Base-by-base conservation (phyloP, 176 grass and related monocot species). In the Triticum dicoccoides region DNA sequence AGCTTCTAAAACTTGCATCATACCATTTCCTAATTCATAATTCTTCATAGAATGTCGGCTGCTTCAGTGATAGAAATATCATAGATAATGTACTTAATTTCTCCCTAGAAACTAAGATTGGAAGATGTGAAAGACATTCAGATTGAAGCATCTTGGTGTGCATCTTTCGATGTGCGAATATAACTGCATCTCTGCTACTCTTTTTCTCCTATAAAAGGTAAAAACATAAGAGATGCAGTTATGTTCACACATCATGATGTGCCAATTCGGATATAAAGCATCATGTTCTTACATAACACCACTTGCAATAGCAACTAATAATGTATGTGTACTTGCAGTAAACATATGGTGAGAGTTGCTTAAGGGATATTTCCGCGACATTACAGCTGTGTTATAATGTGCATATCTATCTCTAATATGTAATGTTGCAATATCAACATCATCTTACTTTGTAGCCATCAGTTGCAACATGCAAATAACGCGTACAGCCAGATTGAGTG, bases 251-350 rank as follows among this genome's bases (percentile, higher is more conserved):
- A 8, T 58, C 44, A 24, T 63, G 23, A 75, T 75, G 18, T 67
- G 5, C 10, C 11, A 25, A 52, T 17, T 17, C 4, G 2, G 49
- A 52, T 17, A 76, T 67, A 54, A 29, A 65, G 72, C 69, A 33
- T 32, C 35, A 12, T 34, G 23, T 45, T 66, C 29, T 29, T 52
- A 76, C 32, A 62, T 25, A 81, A 27, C 47, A 15, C 5, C 11
- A 8, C 78, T 54, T 79, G 52, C 14, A 51, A 23, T 80, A 66
- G 67, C 49, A 80, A 67, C 61, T n/a, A 70, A 63, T 76, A 76
- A 51, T 88, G 39, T 52, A 61, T 49, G 38, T 42, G 68, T 29
- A 58, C 83, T 21, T 29, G 11, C 49, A 85, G 33, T 76, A 68
- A 67, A 27, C 35, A 67, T 54, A 82, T 33, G 42, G 56, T 58